phyloP scores from a whole-genome alignment of 2,329 filamentous ascomycete genomes.

The Bipolaris gigantea region DNA sequence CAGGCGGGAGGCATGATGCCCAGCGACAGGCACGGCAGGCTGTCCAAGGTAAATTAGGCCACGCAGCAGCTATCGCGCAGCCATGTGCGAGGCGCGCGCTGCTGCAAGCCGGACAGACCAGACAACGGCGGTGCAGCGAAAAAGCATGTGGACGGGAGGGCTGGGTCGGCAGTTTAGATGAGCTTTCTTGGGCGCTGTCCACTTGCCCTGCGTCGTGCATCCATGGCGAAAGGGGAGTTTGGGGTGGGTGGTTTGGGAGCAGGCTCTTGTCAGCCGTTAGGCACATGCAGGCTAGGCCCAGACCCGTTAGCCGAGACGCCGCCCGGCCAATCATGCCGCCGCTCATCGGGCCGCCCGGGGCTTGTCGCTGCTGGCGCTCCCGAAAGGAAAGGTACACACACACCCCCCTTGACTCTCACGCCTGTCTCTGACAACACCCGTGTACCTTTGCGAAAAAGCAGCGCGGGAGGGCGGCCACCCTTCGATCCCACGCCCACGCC shows the following conservation, averaged over 20 bases:
- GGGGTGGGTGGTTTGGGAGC: not conserved
- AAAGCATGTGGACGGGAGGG: not conserved
- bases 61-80: conserved; percentile 10
- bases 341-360: conserved; percentile 2
- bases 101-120: not conserved
- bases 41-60: conserved; percentile 16
- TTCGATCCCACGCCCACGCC: conserved; percentile 18
- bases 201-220: too few relatives aligned
- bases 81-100: not conserved
- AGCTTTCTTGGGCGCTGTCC: too few relatives aligned
- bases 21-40: conserved; percentile 32
- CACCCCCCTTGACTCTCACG: conserved; percentile 16
- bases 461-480: conserved; percentile 21
- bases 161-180: too few relatives aligned
- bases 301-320: conserved; percentile 5
- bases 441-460: conserved; percentile 14
- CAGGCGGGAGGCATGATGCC: conserved; percentile 23
- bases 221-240: conserved; percentile 5
- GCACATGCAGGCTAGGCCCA: not conserved
- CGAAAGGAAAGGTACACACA: not conserved
- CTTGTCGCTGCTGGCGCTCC: not conserved
- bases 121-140: conserved; percentile 1
- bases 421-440: conserved; percentile 18
- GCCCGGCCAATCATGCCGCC: conserved; percentile 15
- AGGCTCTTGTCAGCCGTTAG: conserved; percentile 3